Evolutionary conservation across 1,284 basidiomycete species (phyloP).

Genomic region (Tetrapyrgos nigripes): DNA sequence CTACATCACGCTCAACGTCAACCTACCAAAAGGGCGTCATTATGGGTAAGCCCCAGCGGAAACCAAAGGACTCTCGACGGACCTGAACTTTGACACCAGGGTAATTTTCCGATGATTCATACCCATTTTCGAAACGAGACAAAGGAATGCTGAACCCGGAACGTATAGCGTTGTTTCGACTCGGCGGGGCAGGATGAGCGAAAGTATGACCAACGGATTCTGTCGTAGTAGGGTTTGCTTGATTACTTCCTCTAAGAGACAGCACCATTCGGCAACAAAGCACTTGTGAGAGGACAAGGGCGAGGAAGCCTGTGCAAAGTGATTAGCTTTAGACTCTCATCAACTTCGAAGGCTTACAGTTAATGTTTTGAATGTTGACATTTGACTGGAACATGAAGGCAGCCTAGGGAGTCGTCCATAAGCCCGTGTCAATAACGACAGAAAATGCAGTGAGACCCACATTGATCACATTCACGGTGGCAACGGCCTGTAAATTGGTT

Average conservation of each 20-base stretch:
- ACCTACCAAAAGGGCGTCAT: not conserved
- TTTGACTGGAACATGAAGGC: conserved; percentile 8
- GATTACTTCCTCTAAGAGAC: not conserved
- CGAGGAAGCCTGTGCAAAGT: conserved; percentile 8
- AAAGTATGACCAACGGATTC: not conserved
- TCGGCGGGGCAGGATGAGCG: not conserved
- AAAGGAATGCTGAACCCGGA: not conserved
- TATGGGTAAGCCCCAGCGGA: not conserved
- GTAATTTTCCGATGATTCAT: not conserved
- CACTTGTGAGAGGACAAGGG: conserved; percentile 14
- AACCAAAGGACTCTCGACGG: not conserved
- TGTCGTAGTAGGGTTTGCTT: not conserved
- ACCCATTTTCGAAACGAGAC: not conserved
- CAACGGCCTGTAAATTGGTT: conserved; percentile 1
- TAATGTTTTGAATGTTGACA: conserved; percentile 13
- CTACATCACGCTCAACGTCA: not conserved
- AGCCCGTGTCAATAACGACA: not conserved
- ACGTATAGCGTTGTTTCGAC: not conserved
- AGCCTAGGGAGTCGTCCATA: not conserved
- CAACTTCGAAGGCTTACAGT: not conserved
- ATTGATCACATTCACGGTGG: conserved; percentile 7
- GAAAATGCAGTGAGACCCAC: not conserved
- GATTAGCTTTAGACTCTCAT: not conserved
- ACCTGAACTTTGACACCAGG: not conserved
- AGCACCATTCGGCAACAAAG: conserved; percentile 15